Evolutionary conservation across 257 asterid species (phyloP), one percentile per base, ranked within the genome.

Genomic region (Dorcoceras hygrometricum): DNA sequence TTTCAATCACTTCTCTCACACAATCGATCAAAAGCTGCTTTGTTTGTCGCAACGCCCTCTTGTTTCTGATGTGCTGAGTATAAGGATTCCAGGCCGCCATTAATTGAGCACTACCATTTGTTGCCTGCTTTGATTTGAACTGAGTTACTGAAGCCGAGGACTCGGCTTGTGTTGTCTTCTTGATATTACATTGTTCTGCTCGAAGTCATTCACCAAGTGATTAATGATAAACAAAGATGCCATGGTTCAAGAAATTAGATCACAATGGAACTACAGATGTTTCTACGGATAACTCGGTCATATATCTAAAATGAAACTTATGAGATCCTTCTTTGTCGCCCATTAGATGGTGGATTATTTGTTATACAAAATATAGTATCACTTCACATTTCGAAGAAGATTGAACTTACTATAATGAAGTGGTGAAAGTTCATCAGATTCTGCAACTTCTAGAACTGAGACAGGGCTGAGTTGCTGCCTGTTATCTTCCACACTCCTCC

Each of bases 21-120:
- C 95, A 86, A 28, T 84, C 93, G 3, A 90, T 75, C 18, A 86
- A 82, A 6, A 90, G 95, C 68, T 72, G 78, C 71, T 77, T 79
- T 19, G 82, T 56, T 65, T 79, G 72, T 72, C 81, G 82, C 69
- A 87, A 57, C 1, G 76, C 72, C 71, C 82, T 83, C 86, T 78
- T 91, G 88, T 87, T 91, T 63, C 72, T 78, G 0, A 32, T 63
- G 77, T 85, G 86, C 31, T 82, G 89, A 50, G 25, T 18, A 16
- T 76, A 63, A 16, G 57, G 53, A 22, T 68, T 69, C 2, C 74
- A 50, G 12, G 24, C 70, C 1, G 9, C 19, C 0, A 28, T 34
- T 63, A 61, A 72, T 51, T 22, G 29, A 22, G 53, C 46, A 23
- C 59, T 57, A 34, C 24, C 25, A 7, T 62, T 1, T 5, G 53